Conservation (phyloP, 169 alveolate species). For the Cryptosporidium andersoni region DNA sequence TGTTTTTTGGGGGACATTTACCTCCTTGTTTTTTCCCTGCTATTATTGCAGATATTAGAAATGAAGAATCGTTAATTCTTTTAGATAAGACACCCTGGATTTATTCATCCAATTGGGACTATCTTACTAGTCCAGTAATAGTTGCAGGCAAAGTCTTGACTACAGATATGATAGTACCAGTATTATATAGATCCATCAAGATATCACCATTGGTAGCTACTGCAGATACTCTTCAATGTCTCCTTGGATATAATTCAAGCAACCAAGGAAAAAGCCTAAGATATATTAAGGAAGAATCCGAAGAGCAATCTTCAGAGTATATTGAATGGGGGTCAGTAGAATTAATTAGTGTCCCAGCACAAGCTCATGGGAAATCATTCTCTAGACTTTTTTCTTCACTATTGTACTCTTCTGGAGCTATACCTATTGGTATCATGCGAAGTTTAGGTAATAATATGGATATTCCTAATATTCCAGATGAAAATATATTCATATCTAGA, state of each 20-base stretch:
- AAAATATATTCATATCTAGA: not conserved
- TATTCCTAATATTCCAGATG: conserved; percentile 12
- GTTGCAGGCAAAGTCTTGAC: conserved; percentile 65
- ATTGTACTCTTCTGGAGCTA: conserved; percentile 27
- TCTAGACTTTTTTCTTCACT: conserved; percentile 35
- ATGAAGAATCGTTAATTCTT: conserved; percentile 49
- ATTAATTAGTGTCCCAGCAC: conserved; percentile 46
- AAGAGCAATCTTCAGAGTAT: conserved; percentile 28
- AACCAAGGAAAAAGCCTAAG: conserved; percentile 2
- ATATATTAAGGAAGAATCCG: not conserved
- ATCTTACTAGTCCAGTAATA: conserved; percentile 48
- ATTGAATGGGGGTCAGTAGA: conserved; percentile 70
- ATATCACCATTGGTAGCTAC: conserved; percentile 60
- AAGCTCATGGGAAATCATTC: conserved; percentile 30
- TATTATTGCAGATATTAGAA: conserved; percentile 62
- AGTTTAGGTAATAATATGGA: conserved; percentile 15
- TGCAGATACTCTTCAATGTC: conserved; percentile 49
- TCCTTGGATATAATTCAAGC: conserved; percentile 46
- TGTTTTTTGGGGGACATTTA: conserved; percentile 63
- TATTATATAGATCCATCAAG: conserved; percentile 19
- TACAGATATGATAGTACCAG: conserved; percentile 65
- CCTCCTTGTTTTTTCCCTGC: conserved; percentile 71
- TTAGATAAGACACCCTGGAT: conserved; percentile 66
- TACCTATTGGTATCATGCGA: conserved; percentile 45
- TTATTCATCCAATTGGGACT: conserved; percentile 45